phyloP scores from a whole-genome alignment of 1,284 basidiomycete species.

The Boletus mariae region DNA sequence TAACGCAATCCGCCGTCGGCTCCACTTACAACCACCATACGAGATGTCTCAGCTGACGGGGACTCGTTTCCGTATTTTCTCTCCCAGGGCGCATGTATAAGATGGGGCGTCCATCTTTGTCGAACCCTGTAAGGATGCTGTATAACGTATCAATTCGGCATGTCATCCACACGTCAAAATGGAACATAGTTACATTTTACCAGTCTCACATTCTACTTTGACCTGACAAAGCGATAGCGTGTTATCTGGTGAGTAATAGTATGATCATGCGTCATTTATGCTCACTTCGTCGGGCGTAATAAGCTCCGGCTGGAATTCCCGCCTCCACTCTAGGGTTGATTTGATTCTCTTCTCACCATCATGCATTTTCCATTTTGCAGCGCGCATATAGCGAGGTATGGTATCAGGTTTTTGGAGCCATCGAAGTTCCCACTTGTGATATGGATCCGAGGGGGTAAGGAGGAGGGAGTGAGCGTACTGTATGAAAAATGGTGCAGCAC shows the following conservation, averaged over 20 bases:
- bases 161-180: not conserved
- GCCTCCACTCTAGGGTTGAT: conserved; percentile 75
- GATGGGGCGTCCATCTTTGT: conserved; percentile 76
- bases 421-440: conserved; percentile 70
- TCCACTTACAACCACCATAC: conserved; percentile 75
- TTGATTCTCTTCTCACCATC: conserved; percentile 77
- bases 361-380: conserved; percentile 76
- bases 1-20: conserved; percentile 1
- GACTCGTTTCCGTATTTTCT: conserved; percentile 75
- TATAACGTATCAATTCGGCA: conserved; percentile 39
- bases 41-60: conserved; percentile 76
- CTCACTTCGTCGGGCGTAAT: conserved; percentile 72
- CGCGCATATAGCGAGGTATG: conserved; percentile 77
- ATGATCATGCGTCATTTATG: not conserved
- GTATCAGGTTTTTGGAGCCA: conserved; percentile 76
- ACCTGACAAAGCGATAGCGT: conserved; percentile 36
- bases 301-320: conserved; percentile 78
- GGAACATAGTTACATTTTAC: conserved; percentile 70
- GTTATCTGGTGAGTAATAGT: conserved; percentile 1
- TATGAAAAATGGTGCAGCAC: not conserved
- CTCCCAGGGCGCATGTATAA: conserved; percentile 81
- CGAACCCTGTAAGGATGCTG: conserved; percentile 80
- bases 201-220: conserved; percentile 74
- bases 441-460: conserved; percentile 65
- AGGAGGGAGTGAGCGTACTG: conserved; percentile 65